A percentile compares a stretch with the other conserved stretches of the same genome.
Conservation (phyloP, 2,329 filamentous ascomycete species). For the Botryotinia globosa region DNA sequence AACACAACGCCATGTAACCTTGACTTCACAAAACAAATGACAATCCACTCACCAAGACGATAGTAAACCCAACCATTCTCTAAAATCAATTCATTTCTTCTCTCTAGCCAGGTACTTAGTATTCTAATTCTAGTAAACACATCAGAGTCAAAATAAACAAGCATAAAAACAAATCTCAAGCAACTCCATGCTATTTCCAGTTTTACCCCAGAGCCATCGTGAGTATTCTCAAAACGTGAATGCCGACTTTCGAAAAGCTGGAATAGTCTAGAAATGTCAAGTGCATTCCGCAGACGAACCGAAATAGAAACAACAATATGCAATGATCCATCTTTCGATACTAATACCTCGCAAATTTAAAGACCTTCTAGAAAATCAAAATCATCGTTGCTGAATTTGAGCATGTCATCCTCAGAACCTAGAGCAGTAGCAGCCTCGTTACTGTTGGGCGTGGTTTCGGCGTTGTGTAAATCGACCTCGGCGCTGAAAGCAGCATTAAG, state of each 20-base stretch:
- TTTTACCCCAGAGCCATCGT: not conserved
- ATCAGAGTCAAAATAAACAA: not conserved
- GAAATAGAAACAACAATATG: not conserved
- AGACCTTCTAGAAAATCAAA: slow-evolving; percentile 5
- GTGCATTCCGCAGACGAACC: not conserved
- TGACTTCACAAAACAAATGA: not conserved
- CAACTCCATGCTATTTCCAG: not conserved
- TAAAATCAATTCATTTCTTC: not conserved
- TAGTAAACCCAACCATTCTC: not conserved
- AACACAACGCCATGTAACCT: not conserved
- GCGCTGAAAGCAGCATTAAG: not conserved
- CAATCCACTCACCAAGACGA: not conserved
- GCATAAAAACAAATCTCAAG: not conserved
- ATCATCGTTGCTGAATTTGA: not conserved
- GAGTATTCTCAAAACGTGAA: not conserved
- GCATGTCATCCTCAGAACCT: not conserved
- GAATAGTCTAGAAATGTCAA: not conserved
- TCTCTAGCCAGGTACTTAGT: not conserved
- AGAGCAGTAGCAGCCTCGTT: too few species aligned
- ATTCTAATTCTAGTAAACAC: not conserved
- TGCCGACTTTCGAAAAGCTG: not conserved
- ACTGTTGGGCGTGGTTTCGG: too few species aligned
- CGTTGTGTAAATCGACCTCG: not conserved
- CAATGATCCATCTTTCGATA: not conserved
- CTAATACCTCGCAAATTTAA: not conserved